Conservation (phyloP, 23 red algal genomes). For the Pyropia yezoensis region DNA sequence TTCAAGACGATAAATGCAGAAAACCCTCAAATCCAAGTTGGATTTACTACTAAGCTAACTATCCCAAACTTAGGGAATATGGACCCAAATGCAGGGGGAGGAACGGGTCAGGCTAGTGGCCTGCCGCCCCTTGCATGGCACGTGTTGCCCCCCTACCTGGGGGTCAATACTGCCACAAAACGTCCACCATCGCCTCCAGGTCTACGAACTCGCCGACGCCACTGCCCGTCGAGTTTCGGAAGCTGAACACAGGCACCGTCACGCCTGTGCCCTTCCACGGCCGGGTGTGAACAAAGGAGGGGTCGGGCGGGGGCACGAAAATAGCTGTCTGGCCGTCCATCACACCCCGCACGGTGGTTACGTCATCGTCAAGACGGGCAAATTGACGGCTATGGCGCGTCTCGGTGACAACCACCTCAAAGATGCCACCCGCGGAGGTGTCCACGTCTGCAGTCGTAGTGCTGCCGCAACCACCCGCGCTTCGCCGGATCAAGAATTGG, state of each 20-base stretch:
- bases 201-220: constrained; percentile 90
- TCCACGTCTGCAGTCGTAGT: not conserved
- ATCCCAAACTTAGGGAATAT: too few species aligned
- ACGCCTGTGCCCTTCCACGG: constrained; percentile 75
- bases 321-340: constrained; percentile 3
- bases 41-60: too few species aligned
- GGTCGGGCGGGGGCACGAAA: constrained; percentile 13
- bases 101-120: too few species aligned
- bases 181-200: constrained; percentile 64
- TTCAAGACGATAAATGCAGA: too few species aligned
- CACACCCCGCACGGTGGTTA: not conserved
- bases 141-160: too few species aligned
- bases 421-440: too few species aligned
- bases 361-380: constrained; percentile 9
- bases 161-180: too few species aligned
- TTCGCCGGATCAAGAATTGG: constrained; percentile 28
- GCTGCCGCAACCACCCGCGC: not conserved
- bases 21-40: too few species aligned
- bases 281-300: constrained; percentile 20
- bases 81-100: too few species aligned
- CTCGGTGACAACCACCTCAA: constrained; percentile 1
- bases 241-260: constrained; percentile 72
- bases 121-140: too few species aligned
- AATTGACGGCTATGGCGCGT: constrained; percentile 1
- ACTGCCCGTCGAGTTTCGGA: constrained; percentile 27